phyloP scores from a whole-genome alignment of 768 basidiomycete genomes.

The Holtermannia corniformis region DNA sequence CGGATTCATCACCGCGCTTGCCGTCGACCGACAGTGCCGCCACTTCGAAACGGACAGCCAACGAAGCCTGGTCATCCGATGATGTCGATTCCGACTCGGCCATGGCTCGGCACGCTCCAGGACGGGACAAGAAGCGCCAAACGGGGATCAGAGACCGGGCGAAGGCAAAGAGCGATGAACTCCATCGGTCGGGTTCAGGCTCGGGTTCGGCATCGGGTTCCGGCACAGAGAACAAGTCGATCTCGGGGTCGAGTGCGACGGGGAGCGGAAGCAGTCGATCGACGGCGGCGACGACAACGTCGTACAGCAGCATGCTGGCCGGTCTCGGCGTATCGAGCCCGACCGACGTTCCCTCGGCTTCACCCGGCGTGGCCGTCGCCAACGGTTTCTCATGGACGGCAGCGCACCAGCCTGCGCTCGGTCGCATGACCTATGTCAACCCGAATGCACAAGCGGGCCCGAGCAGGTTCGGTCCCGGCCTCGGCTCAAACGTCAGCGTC shows the following conservation, averaged over 20 bases:
- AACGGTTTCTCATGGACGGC: background rate
- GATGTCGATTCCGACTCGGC: too few relatives aligned
- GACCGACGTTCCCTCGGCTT: too few relatives aligned
- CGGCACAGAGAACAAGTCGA: background rate
- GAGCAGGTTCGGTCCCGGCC: background rate
- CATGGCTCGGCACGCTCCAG: too few relatives aligned
- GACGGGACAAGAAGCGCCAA: too few relatives aligned
- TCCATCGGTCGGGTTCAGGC: background rate
- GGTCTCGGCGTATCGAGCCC: too few relatives aligned
- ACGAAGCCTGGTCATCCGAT: background rate
- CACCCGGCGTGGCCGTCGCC: too few relatives aligned
- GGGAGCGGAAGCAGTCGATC: too few relatives aligned
- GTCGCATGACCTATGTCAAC: constrained; percentile 34
- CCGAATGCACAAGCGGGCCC: constrained; percentile 17
- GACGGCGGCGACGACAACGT: too few relatives aligned
- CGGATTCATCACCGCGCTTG: constrained; percentile 7
- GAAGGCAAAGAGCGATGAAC: too few relatives aligned
- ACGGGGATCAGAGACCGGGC: too few relatives aligned
- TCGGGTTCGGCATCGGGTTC: background rate
- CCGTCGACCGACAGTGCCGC: background rate
- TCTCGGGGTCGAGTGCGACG: background rate
- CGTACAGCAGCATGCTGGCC: too few relatives aligned
- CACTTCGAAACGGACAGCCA: constrained; percentile 6
- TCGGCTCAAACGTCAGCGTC: constrained; percentile 1
- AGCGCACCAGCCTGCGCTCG: constrained; percentile 3